Conservation (phyloP, 768 basidiomycete species). For the Dentipellis sp. region DNA sequence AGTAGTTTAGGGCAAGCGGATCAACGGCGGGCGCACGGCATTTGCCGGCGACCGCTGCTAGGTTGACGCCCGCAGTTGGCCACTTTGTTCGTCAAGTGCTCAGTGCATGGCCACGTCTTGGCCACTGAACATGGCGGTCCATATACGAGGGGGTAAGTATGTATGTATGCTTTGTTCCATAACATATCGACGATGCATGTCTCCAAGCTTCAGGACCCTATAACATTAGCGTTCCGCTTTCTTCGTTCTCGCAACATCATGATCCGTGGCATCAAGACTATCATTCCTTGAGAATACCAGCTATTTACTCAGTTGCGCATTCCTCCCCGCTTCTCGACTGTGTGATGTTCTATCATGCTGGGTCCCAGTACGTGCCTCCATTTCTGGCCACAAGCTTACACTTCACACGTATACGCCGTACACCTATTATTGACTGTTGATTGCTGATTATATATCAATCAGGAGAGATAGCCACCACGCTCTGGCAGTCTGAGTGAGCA, state of each 20-base stretch:
- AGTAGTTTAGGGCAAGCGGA: slow-evolving; percentile 59
- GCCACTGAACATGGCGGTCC: slow-evolving; percentile 28
- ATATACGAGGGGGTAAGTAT: slow-evolving; percentile 14
- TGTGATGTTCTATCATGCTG: too few species aligned
- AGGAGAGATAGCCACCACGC: too few species aligned
- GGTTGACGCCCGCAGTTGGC: slow-evolving; percentile 38
- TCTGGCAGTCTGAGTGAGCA: too few species aligned
- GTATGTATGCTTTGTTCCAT: not conserved
- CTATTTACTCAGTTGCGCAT: too few species aligned
- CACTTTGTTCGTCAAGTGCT: slow-evolving; percentile 46
- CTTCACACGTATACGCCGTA: too few species aligned
- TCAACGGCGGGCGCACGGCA: slow-evolving; percentile 58
- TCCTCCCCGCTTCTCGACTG: too few species aligned
- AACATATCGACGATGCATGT: slow-evolving; percentile 20
- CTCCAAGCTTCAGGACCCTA: slow-evolving; percentile 33
- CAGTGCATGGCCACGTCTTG: slow-evolving; percentile 29
- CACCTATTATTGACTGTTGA: too few species aligned
- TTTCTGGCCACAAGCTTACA: too few species aligned
- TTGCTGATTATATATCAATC: too few species aligned
- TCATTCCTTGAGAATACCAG: slow-evolving; percentile 24
- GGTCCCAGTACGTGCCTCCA: too few species aligned
- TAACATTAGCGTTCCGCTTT: slow-evolving; percentile 33
- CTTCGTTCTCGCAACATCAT: slow-evolving; percentile 39
- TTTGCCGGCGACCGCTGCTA: slow-evolving; percentile 49
- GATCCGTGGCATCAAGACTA: slow-evolving; percentile 27